Percentiles rank a stretch among this genome's conserved stretches.
phyloP scores from a whole-genome alignment of 2,329 filamentous ascomycete species.

The Aspergillus chevalieri region DNA sequence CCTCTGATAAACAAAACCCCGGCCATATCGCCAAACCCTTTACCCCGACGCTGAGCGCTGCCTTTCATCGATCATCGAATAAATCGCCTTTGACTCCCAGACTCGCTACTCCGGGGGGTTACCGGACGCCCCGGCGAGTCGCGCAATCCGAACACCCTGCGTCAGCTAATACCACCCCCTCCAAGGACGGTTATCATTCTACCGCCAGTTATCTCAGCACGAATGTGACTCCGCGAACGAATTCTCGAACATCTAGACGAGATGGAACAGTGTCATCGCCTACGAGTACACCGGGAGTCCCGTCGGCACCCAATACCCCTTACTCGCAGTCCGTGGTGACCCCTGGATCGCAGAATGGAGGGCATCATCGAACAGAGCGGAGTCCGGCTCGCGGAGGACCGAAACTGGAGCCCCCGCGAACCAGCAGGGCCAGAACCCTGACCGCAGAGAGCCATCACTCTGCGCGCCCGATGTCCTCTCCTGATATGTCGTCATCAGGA shows the following conservation, averaged over 20 bases:
- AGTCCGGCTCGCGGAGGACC: slow-evolving; percentile 27
- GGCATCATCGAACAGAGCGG: slow-evolving; percentile 24
- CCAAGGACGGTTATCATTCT: slow-evolving; percentile 34
- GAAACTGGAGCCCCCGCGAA: slow-evolving; percentile 25
- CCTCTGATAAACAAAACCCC: slow-evolving; percentile 48
- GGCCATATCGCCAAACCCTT: slow-evolving; percentile 51
- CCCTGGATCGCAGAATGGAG: slow-evolving; percentile 14
- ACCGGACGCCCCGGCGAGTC: slow-evolving; percentile 28
- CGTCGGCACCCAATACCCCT: slow-evolving; percentile 22
- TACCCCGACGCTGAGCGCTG: slow-evolving; percentile 62
- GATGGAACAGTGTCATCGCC: slow-evolving; percentile 65
- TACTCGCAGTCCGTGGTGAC: slow-evolving; percentile 22
- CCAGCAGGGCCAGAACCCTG: slow-evolving; percentile 32
- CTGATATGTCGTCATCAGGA: slow-evolving; percentile 24
- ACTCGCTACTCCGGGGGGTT: slow-evolving; percentile 41
- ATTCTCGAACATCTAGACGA: slow-evolving; percentile 63
- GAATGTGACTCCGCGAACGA: slow-evolving; percentile 75
- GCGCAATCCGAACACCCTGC: slow-evolving; percentile 27
- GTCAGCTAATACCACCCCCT: slow-evolving; percentile 19
- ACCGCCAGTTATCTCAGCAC: slow-evolving; percentile 52
- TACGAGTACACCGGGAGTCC: slow-evolving; percentile 39
- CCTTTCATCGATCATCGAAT: slow-evolving; percentile 50
- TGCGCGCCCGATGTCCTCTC: slow-evolving; percentile 30
- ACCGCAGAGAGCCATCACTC: slow-evolving; percentile 28
- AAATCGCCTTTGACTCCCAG: slow-evolving; percentile 55